Evolutionary conservation across 2,329 filamentous ascomycete genomes (phyloP).

Genomic region (Mariannaea sp.): DNA sequence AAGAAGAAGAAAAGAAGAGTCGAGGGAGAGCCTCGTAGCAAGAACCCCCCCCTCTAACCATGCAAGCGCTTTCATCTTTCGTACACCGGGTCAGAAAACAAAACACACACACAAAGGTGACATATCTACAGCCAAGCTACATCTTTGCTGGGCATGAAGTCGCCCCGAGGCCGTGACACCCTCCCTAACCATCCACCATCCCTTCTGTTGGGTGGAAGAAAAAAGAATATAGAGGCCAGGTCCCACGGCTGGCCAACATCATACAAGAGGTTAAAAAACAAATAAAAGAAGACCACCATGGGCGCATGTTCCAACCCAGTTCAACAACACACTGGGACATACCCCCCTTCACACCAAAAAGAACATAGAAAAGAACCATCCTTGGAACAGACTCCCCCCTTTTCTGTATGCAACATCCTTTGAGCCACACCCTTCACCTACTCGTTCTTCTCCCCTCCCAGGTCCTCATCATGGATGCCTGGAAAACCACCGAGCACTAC

Average conservation of each 20-base stretch:
- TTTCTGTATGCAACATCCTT: constrained; percentile 27
- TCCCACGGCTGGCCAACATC: constrained; percentile 1
- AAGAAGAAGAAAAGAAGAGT: too few species aligned
- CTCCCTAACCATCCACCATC: constrained; percentile 6
- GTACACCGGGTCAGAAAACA: constrained; percentile 34
- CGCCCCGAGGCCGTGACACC: constrained; percentile 1
- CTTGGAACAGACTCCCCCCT: constrained; percentile 13
- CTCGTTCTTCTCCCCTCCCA: neutral
- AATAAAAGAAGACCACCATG: constrained; percentile 12
- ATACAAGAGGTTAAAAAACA: constrained; percentile 13
- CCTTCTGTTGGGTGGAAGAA: neutral
- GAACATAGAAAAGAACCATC: constrained; percentile 19
- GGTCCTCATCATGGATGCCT: constrained; percentile 9
- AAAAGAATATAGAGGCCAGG: neutral
- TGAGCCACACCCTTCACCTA: constrained; percentile 10
- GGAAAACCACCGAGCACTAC: constrained; percentile 1
- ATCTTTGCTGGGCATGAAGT: constrained; percentile 17
- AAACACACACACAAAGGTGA: constrained; percentile 28
- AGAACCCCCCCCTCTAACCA: constrained; percentile 23
- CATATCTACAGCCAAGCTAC: constrained; percentile 34
- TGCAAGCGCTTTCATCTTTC: constrained; percentile 32
- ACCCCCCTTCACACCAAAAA: constrained; percentile 13
- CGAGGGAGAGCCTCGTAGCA: constrained; percentile 27
- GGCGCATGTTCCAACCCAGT: constrained; percentile 14
- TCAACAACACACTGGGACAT: constrained; percentile 13